Conservation (phyloP, 768 basidiomycete species). For the Naganishia friedmannii region DNA sequence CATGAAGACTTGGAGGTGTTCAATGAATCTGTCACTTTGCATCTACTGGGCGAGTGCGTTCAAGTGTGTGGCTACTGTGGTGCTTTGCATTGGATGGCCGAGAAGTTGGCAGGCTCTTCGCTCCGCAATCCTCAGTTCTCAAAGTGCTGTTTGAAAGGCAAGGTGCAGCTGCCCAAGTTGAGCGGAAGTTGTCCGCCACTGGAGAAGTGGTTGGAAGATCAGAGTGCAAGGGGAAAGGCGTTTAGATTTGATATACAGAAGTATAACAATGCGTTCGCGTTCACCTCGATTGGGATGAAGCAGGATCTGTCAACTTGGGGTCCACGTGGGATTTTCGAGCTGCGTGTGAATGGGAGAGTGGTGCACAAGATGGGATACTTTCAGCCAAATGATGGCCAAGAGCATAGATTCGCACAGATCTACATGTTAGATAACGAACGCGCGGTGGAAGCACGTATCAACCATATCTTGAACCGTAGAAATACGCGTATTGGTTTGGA, state of each 20-base stretch:
- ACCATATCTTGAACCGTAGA: constrained; percentile 5
- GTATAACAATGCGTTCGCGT: constrained; percentile 36
- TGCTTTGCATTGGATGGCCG: no score
- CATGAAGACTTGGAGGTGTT: no score
- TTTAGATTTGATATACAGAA: constrained; percentile 29
- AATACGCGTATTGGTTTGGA: not conserved
- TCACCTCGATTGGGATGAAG: constrained; percentile 31
- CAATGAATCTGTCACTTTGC: no score
- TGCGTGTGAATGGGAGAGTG: constrained; percentile 30
- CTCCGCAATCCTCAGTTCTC: no score
- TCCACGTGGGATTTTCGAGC: constrained; percentile 6
- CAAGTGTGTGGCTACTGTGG: no score
- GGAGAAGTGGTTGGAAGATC: not conserved
- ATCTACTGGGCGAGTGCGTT: no score
- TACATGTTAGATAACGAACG: constrained; percentile 26
- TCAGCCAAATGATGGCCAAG: not conserved
- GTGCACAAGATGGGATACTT: constrained; percentile 28
- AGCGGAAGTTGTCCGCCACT: not conserved
- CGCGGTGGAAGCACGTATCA: constrained; percentile 2
- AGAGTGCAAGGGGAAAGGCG: not conserved
- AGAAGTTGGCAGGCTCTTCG: no score
- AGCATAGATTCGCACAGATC: constrained; percentile 30
- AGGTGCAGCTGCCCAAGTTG: no score
- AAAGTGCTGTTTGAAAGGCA: no score
- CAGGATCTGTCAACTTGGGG: not conserved